These are phyloP conservation scores for Wickerhamomyces chambardii DNA, from an alignment of 805 yeast genomes.

Conservation along the genomic window DNA sequence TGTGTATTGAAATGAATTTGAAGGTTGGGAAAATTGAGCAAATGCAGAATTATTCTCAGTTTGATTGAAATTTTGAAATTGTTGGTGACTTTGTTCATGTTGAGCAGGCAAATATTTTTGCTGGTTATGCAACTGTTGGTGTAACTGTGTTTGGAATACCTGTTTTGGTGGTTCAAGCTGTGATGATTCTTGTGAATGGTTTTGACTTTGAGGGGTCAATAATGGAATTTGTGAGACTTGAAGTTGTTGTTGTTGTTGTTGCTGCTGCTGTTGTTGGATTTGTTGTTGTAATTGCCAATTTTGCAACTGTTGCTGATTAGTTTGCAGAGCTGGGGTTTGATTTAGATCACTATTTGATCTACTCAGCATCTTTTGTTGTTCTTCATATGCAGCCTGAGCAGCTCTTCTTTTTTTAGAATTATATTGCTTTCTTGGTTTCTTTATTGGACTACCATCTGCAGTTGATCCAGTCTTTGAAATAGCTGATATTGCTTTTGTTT, in stretches of 20 bases:
- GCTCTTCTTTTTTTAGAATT: too few relatives aligned
- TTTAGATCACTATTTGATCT: too few relatives aligned
- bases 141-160: constrained; percentile 3
- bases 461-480: too few relatives aligned
- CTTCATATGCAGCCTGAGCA: not conserved
- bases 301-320: constrained; percentile 1
- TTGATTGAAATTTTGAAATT: too few relatives aligned
- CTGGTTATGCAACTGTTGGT: not conserved
- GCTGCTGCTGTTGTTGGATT: not conserved
- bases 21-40: too few relatives aligned
- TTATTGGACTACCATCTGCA: constrained; percentile 22
- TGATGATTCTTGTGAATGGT: not conserved
- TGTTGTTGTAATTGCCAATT: not conserved
- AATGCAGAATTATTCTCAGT: too few relatives aligned
- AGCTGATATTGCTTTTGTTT: too few relatives aligned
- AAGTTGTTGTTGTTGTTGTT: not conserved
- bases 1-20: too few relatives aligned
- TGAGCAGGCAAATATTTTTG: not conserved
- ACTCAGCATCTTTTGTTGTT: not conserved
- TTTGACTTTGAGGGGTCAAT: not conserved
- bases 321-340: too few relatives aligned
- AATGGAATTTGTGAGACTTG: not conserved
- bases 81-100: too few relatives aligned
- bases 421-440: not conserved
- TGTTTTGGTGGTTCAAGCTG: not conserved